phyloP scores from a whole-genome alignment of 345 rosid species.

The Diplotaxis tenuifolia region DNA sequence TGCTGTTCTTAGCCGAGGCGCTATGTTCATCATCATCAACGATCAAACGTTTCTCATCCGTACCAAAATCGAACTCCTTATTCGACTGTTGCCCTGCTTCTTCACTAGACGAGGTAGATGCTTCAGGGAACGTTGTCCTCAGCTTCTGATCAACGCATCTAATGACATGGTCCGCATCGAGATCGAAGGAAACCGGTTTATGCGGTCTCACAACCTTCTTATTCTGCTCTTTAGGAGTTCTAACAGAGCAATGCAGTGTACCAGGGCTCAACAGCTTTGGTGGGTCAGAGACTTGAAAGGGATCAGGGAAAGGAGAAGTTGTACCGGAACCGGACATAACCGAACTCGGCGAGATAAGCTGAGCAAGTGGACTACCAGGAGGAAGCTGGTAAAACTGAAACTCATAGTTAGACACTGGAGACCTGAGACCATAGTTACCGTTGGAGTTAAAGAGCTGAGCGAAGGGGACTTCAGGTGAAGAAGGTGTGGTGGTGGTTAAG shows the following conservation, averaged over 20 bases:
- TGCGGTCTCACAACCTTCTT: slow-evolving; percentile 23
- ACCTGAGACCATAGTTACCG: slow-evolving; percentile 43
- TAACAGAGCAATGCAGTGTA: slow-evolving; percentile 47
- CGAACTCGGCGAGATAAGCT: slow-evolving; percentile 85
- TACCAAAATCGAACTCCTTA: slow-evolving; percentile 69
- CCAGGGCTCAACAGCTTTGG: slow-evolving; percentile 67
- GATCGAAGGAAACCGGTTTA: slow-evolving; percentile 61
- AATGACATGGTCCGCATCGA: slow-evolving; percentile 47
- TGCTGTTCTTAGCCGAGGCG: slow-evolving; percentile 34
- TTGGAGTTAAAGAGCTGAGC: slow-evolving; percentile 68
- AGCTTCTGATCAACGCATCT: slow-evolving; percentile 50
- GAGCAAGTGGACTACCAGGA: slow-evolving; percentile 96
- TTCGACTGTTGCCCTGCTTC: slow-evolving; percentile 38
- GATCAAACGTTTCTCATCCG: slow-evolving; percentile 55
- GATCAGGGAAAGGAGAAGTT: slow-evolving; percentile 88
- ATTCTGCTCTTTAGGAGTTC: slow-evolving; percentile 48
- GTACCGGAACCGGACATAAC: slow-evolving; percentile 86
- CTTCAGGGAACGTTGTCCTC: slow-evolving; percentile 42
- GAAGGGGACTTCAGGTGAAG: slow-evolving; percentile 97
- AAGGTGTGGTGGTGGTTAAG: slow-evolving; percentile 66
- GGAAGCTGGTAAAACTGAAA: slow-evolving; percentile 76
- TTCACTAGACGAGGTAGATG: slow-evolving; percentile 29
- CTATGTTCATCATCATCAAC: slow-evolving; percentile 47
- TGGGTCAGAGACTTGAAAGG: slow-evolving; percentile 59
- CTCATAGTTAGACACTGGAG: slow-evolving; percentile 58